Evolutionary conservation across 805 yeast genomes (phyloP), one percentile per base, ranked within the genome.

Genomic region (Lipomyces kockii): DNA sequence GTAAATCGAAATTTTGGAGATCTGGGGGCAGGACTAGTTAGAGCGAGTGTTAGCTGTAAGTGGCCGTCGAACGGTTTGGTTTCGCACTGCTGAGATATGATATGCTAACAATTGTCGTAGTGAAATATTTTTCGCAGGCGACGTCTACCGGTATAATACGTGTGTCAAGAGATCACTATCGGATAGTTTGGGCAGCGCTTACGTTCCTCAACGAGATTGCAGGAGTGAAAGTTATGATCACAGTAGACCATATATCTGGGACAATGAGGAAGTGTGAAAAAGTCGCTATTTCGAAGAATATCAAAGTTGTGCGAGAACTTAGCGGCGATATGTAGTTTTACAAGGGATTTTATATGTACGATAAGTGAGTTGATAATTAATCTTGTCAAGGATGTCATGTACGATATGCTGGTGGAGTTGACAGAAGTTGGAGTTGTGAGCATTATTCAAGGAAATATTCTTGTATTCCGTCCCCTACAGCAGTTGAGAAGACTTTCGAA

Each of bases 111-210:
- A 17, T 56, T 9, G 34, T 27, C 27, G n/a, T 61, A 62, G 78
- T 93, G 62, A 91, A 92, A 75, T 92, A 92, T 76, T 93, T 91
- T 78, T 90, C 95, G 17, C 86, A 86, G 63, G 84, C 83, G 73
- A 92, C 98, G 0, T 87, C 92, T 0, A 88, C 92, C 0, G 98
- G 98, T 0, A 93, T 93, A 3, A 74, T 94, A 22, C 82, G 97
- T 69, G 90, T 94, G 65, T 84, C 88, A 8, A 78, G 97, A 65
- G 89, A 85, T 58, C 86, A 87, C 65, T 84, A 82, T 61, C 85
- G 87, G 56, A 73, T 84, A 2, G 85, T 91, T 0, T 80, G 91
- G 65, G 91, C 89, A 0, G 91, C 97, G 0, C 76, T 94, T 68
- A 77, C 80, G 2, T 73, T 75, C 46, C 72, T 81, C 5, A 81